Base-by-base conservation (phyloP, 805 yeast genomes). In the Metschnikowia lunata region DNA sequence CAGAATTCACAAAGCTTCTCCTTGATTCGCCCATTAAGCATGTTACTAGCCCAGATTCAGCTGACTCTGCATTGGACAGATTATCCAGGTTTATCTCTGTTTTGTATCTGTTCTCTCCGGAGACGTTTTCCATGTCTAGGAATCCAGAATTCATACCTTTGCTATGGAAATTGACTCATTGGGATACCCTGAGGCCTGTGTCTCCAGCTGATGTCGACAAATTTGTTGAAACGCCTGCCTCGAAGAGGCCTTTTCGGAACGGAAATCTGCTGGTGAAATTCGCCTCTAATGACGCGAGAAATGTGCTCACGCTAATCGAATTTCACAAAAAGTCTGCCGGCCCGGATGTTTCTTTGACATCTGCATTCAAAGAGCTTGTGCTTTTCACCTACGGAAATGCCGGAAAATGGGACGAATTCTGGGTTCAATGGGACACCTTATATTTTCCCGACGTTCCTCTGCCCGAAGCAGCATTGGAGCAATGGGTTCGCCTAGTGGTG, bases 381-480 rank as follows among this genome's bases (percentile, higher is more conserved):
- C 58, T 71, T 34, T 61, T 60, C 39, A 59, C 66, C 1, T 67
- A 64, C 43, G 76, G 75, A 3, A 69, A 67, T 40, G 61, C 69
- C 10, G 62, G 63, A 9, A 56, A 64, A 29, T 71, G 74, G 74
- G 44, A 43, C 4, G 42, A 52, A 36, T 71, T 71, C 54, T 71
- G 76, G 76, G 43, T 46, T 8, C 57, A 63, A 37, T 71, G 75
- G 75, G 60, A 69, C 13, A n/a, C 14, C 12, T 36, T 43, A 23
- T 40, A 35, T 15, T 49, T 53, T 30, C 45, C 42, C 4, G 11
- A 33, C 8, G 26, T 37, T 4, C 37, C 35, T 8, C 38, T 34
- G n/a, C 39, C 51, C 11, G 41, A 34, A 4, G 46, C 29, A 9
- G 49, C 48, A 10, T 37, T 49, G 27, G 33, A 44, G 32, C 31